phyloP scores from a whole-genome alignment of 2,329 filamentous ascomycete genomes.

The Diaporthe nobilis region DNA sequence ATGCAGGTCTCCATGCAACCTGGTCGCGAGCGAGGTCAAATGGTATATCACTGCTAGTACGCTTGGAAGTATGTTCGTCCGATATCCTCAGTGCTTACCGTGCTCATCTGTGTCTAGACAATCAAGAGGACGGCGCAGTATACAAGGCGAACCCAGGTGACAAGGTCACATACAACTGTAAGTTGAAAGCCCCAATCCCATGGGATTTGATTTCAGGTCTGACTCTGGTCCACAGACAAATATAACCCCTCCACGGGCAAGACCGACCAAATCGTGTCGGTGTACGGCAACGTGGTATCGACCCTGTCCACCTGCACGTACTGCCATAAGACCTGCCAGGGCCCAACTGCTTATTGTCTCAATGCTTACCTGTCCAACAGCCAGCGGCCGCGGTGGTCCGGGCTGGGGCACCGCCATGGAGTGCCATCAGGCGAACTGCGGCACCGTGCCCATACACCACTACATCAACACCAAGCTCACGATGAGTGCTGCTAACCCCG shows the following conservation, averaged over 20 bases:
- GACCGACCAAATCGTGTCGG: slow-evolving; percentile 43
- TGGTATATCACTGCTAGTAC: neutral
- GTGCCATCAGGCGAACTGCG: slow-evolving; percentile 55
- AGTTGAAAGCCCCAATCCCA: neutral
- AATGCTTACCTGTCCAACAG: neutral
- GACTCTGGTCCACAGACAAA: slow-evolving; percentile 35
- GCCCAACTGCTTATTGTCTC: neutral
- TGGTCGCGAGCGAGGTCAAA: slow-evolving; percentile 1
- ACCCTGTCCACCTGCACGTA: slow-evolving; percentile 40
- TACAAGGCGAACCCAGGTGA: slow-evolving; percentile 2
- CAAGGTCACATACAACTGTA: slow-evolving; percentile 3
- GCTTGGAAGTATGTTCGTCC: neutral
- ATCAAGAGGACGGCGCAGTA: neutral
- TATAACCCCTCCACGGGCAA: slow-evolving; percentile 42
- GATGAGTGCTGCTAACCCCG: slow-evolving; percentile 48
- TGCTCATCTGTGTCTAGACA: neutral
- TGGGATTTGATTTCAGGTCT: neutral
- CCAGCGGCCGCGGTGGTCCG: slow-evolving; percentile 40
- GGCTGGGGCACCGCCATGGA: slow-evolving; percentile 48
- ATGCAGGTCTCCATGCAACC: neutral
- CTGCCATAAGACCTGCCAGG: neutral
- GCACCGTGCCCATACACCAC: slow-evolving; percentile 55
- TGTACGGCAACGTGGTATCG: slow-evolving; percentile 42
- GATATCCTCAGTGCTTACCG: neutral
- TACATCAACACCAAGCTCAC: slow-evolving; percentile 57